phyloP scores from a whole-genome alignment of 805 yeast species.

The Yarrowia divulgata region DNA sequence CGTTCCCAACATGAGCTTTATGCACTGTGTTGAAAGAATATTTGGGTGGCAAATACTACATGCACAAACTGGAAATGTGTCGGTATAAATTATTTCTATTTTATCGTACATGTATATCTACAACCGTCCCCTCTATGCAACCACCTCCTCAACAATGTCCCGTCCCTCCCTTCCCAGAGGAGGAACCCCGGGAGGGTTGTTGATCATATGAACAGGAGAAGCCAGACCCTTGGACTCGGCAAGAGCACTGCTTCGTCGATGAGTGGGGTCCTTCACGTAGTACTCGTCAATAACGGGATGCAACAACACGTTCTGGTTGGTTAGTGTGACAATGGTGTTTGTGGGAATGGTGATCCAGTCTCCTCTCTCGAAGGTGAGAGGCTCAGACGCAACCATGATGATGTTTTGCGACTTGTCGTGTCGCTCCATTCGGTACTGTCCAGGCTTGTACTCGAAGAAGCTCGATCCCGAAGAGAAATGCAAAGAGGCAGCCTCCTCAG shows the following conservation, averaged over 20 bases:
- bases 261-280: conserved; percentile 73
- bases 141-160: conserved; percentile 28
- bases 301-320: conserved; percentile 82
- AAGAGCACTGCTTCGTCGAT: conserved; percentile 74
- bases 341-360: conserved; percentile 99
- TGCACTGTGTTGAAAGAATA: not conserved
- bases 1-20: not conserved
- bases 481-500: conserved; percentile 95
- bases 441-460: conserved; percentile 88
- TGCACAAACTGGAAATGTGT: not conserved
- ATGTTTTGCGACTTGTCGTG: conserved; percentile 91
- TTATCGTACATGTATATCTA: not conserved
- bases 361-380: conserved; percentile 92
- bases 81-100: not conserved
- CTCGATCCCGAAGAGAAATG: conserved; percentile 94
- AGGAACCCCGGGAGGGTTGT: conserved; percentile 59
- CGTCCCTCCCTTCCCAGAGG: conserved; percentile 83
- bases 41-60: not conserved
- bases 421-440: conserved; percentile 93
- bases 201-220: conserved; percentile 78
- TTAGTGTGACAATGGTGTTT: conserved; percentile 81
- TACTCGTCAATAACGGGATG: conserved; percentile 92
- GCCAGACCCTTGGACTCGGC: conserved; percentile 93
- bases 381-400: conserved; percentile 96
- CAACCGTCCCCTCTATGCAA: not conserved